Evolutionary conservation across 1,284 basidiomycete genomes (phyloP), one percentile per base, ranked within the genome.

Genomic region (Laetiporus sulphureus): DNA sequence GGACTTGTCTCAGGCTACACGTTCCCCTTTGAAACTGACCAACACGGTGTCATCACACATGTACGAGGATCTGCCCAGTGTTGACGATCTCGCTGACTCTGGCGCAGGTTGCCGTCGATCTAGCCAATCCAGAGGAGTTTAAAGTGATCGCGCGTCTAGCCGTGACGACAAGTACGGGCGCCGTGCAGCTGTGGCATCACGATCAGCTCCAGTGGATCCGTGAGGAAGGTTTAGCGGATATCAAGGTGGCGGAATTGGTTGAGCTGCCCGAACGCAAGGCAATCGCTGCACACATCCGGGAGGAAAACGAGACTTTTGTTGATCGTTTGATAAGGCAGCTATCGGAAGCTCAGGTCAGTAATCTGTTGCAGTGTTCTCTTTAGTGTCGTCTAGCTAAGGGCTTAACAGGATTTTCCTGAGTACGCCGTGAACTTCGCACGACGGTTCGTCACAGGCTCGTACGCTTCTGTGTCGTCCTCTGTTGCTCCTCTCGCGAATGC

Each of bases 141-240:
- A 62, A 61, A 37, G 59, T 77, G 13, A 55, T 70, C 7, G 61
- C 70, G 3, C 75, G 79, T 12, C 51, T 82, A 3, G 62, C 84
- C 13, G 45, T 92, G 5, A 80, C 82, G 1, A 91, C 90, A 0
- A 79, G 77, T 4, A 86, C 85, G 0, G 91, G 91, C 8, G 72
- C 88, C 0, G 56, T 96, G 8, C 90, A 92, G 52, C 66, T 87
- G 8, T 86, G 88, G 77, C 69, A 80, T 36, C 72, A 78, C 23
- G 71, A 80, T 32, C 57, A 69, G 33, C 60, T 79, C 15, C 67
- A 76, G 39, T 97, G 91, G 92, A 76, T 74, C 0, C 71, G 91
- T 31, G 92, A 97, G 57, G 94, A 98, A 57, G 74, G 79, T 0
- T 69, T 96, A 10, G 69, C 88, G 0, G 70, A 79, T 18, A 72